Base-by-base conservation (phyloP, 352 stramenopile genomes). In the Peronospora destructor region DNA sequence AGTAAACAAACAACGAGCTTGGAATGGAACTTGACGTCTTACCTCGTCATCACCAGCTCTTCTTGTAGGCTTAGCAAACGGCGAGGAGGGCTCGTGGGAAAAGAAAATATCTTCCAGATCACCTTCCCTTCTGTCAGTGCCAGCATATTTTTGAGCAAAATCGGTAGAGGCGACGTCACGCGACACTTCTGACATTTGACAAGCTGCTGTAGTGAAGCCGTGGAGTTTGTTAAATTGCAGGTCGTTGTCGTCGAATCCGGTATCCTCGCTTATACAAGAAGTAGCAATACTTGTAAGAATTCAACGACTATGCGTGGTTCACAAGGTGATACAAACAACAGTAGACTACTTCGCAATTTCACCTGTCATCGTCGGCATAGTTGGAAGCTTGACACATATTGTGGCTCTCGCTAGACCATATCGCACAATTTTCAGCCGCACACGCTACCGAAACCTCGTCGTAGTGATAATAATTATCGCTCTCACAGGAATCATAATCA, bases 31-130 rank as follows among this genome's bases (percentile, higher is more conserved):
- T 16, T 33, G 23, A 21, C 7, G 16, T 11, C n/a, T 34, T 53
- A 63, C 56, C 56, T 62, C 21, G 52, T 23, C 14, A 12, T 14
- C n/a, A 26, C 6, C 28, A n/a, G 19, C 6, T 29, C 21, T 28
- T 32, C 35, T 30, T 26, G 14, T 4, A 43, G 12, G n/a, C n/a
- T 29, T 34, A 28, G 58, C 12, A 16, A 37, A 28, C 13, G 14
- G 17, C n/a, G 16, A 5, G 1, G 26, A 38, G 25, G 28, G 4
- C 19, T 46, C 29, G 3, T 35, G 28, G 14, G 50, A 38, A 40
- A 71, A 71, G 36, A 68, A 71, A 28, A 71, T 52, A 19, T 51
- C 42, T 23, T 60, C 36, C 8, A 71, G 34, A 32, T 42, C 49
- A 21, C 19, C 43, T 14, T 54, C 33, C 13, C 11, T 42, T 25